Conservation (phyloP, 768 basidiomycete species). For the Hypsizygus marmoreus region DNA sequence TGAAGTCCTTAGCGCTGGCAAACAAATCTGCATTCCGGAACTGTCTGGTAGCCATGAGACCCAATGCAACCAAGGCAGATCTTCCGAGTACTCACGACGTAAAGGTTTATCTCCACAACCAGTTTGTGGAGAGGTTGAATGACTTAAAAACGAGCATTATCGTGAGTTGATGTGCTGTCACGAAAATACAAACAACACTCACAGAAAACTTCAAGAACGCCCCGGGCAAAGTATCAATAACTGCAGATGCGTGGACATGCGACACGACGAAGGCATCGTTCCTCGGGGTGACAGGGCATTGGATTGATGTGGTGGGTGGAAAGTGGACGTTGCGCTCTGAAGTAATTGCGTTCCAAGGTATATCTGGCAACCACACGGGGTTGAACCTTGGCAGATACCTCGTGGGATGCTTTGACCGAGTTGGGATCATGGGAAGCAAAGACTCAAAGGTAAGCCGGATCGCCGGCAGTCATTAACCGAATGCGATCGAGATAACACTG, state of each 20-base stretch:
- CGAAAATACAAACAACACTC: no score
- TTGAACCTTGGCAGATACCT: constrained; percentile 28
- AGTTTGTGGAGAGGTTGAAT: neutral
- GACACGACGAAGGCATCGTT: constrained; percentile 15
- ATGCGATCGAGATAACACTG: neutral
- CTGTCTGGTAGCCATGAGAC: neutral
- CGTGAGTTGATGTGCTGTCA: no score
- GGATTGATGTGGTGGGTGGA: constrained; percentile 19
- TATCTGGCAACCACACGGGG: constrained; percentile 25
- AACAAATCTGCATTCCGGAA: neutral
- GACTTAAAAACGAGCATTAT: neutral
- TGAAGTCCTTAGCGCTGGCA: neutral
- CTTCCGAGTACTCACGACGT: neutral
- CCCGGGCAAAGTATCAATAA: constrained; percentile 20
- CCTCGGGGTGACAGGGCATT: constrained; percentile 20
- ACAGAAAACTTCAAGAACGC: no score
- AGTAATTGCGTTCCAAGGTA: constrained; percentile 22
- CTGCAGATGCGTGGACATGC: constrained; percentile 19
- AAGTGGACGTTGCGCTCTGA: constrained; percentile 23
- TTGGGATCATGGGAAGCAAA: constrained; percentile 20
- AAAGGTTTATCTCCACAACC: neutral
- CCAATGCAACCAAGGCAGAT: neutral
- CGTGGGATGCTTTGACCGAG: constrained; percentile 20
- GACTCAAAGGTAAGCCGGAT: constrained; percentile 24
- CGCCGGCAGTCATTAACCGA: no score